phyloP scores from a whole-genome alignment of 495 filamentous ascomycete species.

The Aspergillus panamensis region DNA sequence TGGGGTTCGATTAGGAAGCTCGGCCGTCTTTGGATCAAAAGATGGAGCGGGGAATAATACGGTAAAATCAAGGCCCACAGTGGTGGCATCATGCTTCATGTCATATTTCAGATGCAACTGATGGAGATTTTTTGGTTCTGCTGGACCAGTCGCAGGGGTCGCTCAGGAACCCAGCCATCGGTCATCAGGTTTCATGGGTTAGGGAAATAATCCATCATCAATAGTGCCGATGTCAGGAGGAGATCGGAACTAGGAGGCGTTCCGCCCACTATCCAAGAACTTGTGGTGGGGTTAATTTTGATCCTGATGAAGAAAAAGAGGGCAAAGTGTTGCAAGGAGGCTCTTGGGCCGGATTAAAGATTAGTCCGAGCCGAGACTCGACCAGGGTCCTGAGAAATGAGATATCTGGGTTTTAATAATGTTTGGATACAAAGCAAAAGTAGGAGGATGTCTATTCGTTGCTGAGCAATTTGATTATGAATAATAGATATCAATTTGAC shows the following conservation, averaged over 20 bases:
- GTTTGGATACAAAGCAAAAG: no score
- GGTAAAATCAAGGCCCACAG: slow-evolving; percentile 3
- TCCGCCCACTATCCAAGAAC: neutral
- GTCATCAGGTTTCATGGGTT: neutral
- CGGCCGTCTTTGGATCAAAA: neutral
- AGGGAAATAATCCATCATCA: neutral
- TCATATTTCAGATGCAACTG: neutral
- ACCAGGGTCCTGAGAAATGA: neutral
- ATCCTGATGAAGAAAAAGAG: slow-evolving; percentile 8
- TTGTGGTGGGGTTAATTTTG: slow-evolving; percentile 11
- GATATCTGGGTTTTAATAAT: no score
- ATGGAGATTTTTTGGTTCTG: neutral
- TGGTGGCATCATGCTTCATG: slow-evolving; percentile 1
- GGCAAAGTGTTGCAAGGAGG: slow-evolving; percentile 1
- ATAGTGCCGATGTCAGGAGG: neutral
- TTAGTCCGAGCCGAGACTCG: slow-evolving; percentile 1
- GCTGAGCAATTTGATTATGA: neutral
- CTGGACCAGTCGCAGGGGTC: neutral
- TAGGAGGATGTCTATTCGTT: neutral
- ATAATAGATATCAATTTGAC: no score
- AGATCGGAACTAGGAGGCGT: slow-evolving; percentile 5
- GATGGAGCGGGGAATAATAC: slow-evolving; percentile 7
- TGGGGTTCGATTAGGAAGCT: neutral
- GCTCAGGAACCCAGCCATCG: neutral
- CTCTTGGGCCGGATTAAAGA: slow-evolving; percentile 11